These are phyloP conservation scores for Emmonsiellopsis sp. DNA, from an alignment of 2,329 filamentous ascomycete genomes.

Conservation along the genomic window DNA sequence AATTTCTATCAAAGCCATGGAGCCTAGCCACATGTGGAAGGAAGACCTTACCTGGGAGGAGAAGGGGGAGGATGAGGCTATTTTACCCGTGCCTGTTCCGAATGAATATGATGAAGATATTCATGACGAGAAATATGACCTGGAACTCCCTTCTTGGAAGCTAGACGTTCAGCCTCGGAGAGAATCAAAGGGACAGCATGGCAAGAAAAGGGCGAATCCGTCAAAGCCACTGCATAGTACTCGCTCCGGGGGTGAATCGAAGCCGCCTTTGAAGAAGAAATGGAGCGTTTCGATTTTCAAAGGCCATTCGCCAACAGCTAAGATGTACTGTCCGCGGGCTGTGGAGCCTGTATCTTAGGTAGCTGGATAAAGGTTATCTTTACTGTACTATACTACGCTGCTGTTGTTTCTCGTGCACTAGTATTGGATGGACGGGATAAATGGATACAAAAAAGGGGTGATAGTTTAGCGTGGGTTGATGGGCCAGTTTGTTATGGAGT, in stretches of 20 bases:
- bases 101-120: background rate
- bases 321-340: background rate
- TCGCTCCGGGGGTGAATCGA: background rate
- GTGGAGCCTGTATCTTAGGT: background rate
- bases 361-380: too few species aligned
- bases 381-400: too few species aligned
- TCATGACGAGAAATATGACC: background rate
- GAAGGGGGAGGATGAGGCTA: background rate
- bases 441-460: too few species aligned
- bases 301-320: background rate
- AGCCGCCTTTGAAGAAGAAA: constrained; percentile 7
- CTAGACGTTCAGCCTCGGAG: background rate
- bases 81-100: background rate
- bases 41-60: constrained; percentile 4
- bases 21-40: constrained; percentile 4
- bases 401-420: too few species aligned
- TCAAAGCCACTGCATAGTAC: background rate
- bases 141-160: background rate
- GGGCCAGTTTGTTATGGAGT: too few species aligned
- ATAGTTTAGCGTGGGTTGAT: too few species aligned
- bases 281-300: constrained; percentile 12
- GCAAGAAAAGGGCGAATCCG: background rate
- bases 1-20: constrained; percentile 10
- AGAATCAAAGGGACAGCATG: background rate
- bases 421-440: too few species aligned